Base-by-base conservation (phyloP, 139 green algal genomes). In the Picochlorum sp. region DNA sequence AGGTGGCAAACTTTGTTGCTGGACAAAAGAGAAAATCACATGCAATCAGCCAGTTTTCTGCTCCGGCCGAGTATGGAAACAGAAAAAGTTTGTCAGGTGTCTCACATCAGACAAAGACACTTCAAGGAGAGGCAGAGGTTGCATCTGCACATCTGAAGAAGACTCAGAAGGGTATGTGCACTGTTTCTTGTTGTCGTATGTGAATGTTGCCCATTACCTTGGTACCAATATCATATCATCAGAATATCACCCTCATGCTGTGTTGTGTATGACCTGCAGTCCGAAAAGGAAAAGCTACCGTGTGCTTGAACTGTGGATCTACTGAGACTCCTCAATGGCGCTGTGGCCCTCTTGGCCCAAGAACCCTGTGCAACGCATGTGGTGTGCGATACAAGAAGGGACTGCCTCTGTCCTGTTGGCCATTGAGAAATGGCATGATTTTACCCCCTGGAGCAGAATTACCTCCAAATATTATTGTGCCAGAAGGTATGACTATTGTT, bases 291-390 rank as follows among this genome's bases (percentile, higher is more conserved):
- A 65, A 68, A 30, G 58, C 64, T 61, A 82, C 73, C 20, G 56
- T 68, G 10, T 87, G 82, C 78, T 63, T 64, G 24, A 82, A 87
- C 69, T 89, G 82, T 61, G 76, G 66, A 20, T 70, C 66, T 32
- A 49, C 65, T 49, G 62, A 77, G 59, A 88, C 84, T 4, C 80
- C 81, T 20, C 86, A 93, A 77, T 93, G 86, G 86, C 68, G 86
- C 6, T 80, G 75, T 47, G 86, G 85, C 11, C 85, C 87, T 20
- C 56, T 86, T 38, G 87, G 87, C 2, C 85, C 84, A 0, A 82
- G 84, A 57, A 91, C 87, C 20, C 74, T 94, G 18, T 94, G 87
- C 75, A 94, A 94, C 62, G 85, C 85, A 18, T 94, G 86, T 63
- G 86, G 84, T 14, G 86, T 92, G 56, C 73, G 80, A 23, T 87